These are phyloP conservation scores for Stephania yunnanensis DNA, from an alignment of 164 flowering plant genomes.

Conservation along the genomic window DNA sequence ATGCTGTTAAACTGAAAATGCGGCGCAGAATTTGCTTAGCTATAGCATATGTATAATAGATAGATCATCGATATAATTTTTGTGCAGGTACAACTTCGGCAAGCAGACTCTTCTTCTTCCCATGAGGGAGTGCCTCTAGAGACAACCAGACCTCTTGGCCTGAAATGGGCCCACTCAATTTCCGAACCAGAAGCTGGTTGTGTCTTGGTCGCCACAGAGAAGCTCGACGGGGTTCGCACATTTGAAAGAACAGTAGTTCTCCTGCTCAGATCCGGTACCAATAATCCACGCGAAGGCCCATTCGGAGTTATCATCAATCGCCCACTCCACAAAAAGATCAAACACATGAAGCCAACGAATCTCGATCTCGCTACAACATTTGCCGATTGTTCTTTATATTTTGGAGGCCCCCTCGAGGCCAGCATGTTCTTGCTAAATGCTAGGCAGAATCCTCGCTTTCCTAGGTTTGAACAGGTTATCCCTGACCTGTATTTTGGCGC, in stretches of 20 bases:
- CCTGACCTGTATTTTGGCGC: slow-evolving; percentile 84
- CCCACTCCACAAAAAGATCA: slow-evolving; percentile 76
- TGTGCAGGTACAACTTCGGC: slow-evolving; percentile 15
- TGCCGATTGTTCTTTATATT: slow-evolving; percentile 71
- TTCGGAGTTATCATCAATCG: slow-evolving; percentile 84
- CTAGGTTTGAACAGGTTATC: slow-evolving; percentile 72
- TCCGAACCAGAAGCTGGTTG: slow-evolving; percentile 83
- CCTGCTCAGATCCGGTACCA: slow-evolving; percentile 72
- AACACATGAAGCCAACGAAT: slow-evolving; percentile 72
- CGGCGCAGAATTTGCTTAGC: neutral
- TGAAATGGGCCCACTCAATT: slow-evolving; percentile 97
- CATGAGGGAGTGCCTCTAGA: slow-evolving; percentile 27
- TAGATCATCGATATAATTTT: neutral
- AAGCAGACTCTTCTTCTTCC: slow-evolving; percentile 20
- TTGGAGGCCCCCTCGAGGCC: slow-evolving; percentile 91
- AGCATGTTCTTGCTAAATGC: slow-evolving; percentile 70
- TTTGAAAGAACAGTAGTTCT: slow-evolving; percentile 54
- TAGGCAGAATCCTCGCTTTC: slow-evolving; percentile 32
- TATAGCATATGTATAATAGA: neutral
- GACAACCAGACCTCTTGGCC: slow-evolving; percentile 47
- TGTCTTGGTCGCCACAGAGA: slow-evolving; percentile 87
- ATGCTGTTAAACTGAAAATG: neutral
- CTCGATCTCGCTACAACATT: slow-evolving; percentile 67
- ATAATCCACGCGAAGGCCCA: slow-evolving; percentile 77
- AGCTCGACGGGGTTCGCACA: slow-evolving; percentile 69